Evolutionary conservation across 2,329 filamentous ascomycete genomes (phyloP), one percentile per base, ranked within the genome.

Genomic region (Phyllosticta paracitricarpa): DNA sequence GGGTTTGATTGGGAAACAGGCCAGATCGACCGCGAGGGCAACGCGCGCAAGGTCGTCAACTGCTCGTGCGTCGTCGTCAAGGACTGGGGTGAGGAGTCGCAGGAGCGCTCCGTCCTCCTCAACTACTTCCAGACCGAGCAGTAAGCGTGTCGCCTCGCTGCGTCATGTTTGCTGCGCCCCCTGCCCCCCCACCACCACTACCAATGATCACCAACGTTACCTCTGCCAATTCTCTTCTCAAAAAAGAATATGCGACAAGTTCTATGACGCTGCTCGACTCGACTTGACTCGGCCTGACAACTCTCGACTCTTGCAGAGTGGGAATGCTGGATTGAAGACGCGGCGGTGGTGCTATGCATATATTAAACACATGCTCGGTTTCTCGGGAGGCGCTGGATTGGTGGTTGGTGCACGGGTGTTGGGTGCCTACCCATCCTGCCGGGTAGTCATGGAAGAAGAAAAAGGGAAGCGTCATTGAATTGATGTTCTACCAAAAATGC

Each of bases 11-110:
- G 19, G 24, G 19, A 24, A 58, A 67, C 64, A 97, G 93, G 93
- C 83, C 92, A 97, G 72, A 87, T 99, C 74, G 94, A 99, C 84
- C 93, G 94, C 77, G 94, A 99, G 83, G 94, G 94, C 74, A 99
- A 99, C 82, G 91, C 94, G 75, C 90, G 94, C 82, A 99, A 99
- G 89, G 93, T 99, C 71, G 94, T 99, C 84, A 99, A 99, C 89
- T 99, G 94, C 91, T 97, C 93, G 76, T 97, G 94, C 85, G 94
- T 99, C 75, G 94, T 99, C 66, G 94, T 99, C 76, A 93, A 94
- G 84, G 92, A 99, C 81, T 99, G 94, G 94, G 94, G 94, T 86
- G 94, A 97, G 87, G 94, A 99, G 85, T 95, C 89, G 70, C 92
- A 96, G 84, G 94, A 99, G 87, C 92, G 94, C 77, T 91, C 88